Conservation (phyloP, 2,329 filamentous ascomycete species). For the Botryosphaeria dothidea region DNA sequence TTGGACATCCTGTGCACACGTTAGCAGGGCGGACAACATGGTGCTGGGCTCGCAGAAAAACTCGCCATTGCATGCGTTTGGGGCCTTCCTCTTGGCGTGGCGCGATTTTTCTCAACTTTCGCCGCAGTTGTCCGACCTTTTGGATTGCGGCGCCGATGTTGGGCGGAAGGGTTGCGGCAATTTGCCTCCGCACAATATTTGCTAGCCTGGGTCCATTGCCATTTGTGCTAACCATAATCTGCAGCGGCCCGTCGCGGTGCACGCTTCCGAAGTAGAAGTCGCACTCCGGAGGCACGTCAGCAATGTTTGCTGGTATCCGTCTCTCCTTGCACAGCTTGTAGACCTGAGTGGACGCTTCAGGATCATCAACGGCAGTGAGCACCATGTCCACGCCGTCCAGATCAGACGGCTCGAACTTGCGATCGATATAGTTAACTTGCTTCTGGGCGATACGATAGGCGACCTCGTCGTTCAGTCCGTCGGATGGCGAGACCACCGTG, state of each 20-base stretch:
- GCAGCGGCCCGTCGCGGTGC: conserved; percentile 89
- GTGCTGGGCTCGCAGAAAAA: not conserved
- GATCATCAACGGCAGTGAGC: conserved; percentile 89
- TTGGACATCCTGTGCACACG: conserved; percentile 72
- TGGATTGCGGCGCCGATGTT: conserved; percentile 85
- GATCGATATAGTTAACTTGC: conserved; percentile 79
- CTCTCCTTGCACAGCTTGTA: conserved; percentile 91
- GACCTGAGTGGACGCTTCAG: conserved; percentile 82
- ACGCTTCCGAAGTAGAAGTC: conserved; percentile 99
- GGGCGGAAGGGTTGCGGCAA: conserved; percentile 72
- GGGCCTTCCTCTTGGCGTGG: conserved; percentile 72
- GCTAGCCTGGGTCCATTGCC: conserved; percentile 92
- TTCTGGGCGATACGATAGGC: conserved; percentile 73
- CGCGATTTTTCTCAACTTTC: conserved; percentile 75
- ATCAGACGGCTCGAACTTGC: conserved; percentile 82
- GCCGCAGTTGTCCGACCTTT: conserved; percentile 77
- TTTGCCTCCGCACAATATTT: conserved; percentile 79
- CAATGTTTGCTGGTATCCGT: conserved; percentile 88
- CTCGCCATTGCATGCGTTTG: conserved; percentile 85
- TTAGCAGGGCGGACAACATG: conserved; percentile 27
- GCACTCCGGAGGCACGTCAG: conserved; percentile 93
- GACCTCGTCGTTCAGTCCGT: conserved; percentile 86
- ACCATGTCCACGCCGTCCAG: conserved; percentile 84
- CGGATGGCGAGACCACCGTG: conserved; percentile 76
- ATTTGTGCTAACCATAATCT: conserved; percentile 99